Evolutionary conservation across 2,329 filamentous ascomycete species (phyloP).

Genomic region (Alternaria sp.): DNA sequence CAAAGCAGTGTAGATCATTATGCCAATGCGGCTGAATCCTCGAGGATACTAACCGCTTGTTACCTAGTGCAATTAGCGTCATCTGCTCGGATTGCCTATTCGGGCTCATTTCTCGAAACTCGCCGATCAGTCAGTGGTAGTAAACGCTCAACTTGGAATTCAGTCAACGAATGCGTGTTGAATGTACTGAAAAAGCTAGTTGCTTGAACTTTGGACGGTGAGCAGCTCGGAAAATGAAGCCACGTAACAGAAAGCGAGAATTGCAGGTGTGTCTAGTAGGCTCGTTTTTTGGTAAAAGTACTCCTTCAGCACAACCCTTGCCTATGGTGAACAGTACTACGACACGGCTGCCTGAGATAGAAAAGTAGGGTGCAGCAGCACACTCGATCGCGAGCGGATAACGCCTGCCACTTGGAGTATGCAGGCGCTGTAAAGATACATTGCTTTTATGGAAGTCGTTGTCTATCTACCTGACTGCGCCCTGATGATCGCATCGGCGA

Average conservation of each 20-base stretch:
- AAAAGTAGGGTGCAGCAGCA: too few relatives aligned
- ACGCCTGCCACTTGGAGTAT: background rate
- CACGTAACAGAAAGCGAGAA: too few relatives aligned
- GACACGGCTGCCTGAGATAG: too few relatives aligned
- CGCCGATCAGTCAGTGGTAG: background rate
- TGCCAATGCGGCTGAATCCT: background rate
- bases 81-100: background rate
- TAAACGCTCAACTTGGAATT: background rate
- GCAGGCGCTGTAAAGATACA: background rate
- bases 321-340: too few relatives aligned
- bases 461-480: background rate
- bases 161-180: background rate
- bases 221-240: too few relatives aligned
- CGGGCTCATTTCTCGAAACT: background rate
- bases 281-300: too few relatives aligned
- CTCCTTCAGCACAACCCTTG: too few relatives aligned
- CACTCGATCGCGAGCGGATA: background rate
- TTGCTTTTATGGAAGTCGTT: background rate
- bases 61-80: background rate
- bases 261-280: too few relatives aligned
- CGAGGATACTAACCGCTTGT: background rate
- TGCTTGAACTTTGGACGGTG: too few relatives aligned
- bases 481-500: conserved; percentile 36
- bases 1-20: background rate
- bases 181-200: background rate